Evolutionary conservation across 1,284 basidiomycete species (phyloP).

Genomic region (Vanrija sp.): DNA sequence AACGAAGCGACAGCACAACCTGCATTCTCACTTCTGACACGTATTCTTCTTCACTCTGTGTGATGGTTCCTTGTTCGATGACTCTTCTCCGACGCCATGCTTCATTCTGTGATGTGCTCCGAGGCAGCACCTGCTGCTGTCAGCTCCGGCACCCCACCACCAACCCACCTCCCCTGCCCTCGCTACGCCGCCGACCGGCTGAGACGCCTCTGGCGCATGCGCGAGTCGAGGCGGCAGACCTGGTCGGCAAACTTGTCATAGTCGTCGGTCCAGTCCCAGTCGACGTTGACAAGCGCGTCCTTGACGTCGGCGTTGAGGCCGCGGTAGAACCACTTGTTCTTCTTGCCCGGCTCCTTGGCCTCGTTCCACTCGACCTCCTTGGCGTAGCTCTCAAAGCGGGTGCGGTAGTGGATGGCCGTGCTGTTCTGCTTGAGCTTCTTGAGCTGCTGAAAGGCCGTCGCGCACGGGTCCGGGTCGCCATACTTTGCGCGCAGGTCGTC

Average conservation of each 20-base stretch:
- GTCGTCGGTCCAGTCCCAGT: conserved; percentile 21
- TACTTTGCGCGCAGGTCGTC: conserved; percentile 10
- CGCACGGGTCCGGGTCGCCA: conserved; percentile 16
- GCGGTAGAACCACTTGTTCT: conserved; percentile 21
- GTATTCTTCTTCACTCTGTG: too few species aligned
- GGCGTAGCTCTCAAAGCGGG: conserved; percentile 9
- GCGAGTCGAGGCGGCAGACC: too few species aligned
- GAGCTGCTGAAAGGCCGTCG: conserved; percentile 14
- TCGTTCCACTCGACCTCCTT: conserved; percentile 5
- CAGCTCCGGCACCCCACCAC: too few species aligned
- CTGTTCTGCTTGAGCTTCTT: conserved; percentile 21
- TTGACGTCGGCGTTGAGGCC: conserved; percentile 18
- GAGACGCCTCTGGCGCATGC: too few species aligned
- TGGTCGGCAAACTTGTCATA: conserved; percentile 8
- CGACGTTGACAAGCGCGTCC: conserved; percentile 7
- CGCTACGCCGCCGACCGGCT: too few species aligned
- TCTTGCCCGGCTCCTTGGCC: conserved; percentile 3
- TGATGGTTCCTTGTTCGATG: too few species aligned
- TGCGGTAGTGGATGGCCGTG: background rate
- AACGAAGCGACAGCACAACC: too few species aligned
- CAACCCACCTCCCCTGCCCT: too few species aligned
- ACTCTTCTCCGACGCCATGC: too few species aligned
- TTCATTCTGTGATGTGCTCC: too few species aligned
- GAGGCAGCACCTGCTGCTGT: too few species aligned
- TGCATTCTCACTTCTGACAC: too few species aligned